These are phyloP conservation scores for Plasmodium ovale DNA, from an alignment of 169 alveolate genomes.

Conservation along the genomic window DNA sequence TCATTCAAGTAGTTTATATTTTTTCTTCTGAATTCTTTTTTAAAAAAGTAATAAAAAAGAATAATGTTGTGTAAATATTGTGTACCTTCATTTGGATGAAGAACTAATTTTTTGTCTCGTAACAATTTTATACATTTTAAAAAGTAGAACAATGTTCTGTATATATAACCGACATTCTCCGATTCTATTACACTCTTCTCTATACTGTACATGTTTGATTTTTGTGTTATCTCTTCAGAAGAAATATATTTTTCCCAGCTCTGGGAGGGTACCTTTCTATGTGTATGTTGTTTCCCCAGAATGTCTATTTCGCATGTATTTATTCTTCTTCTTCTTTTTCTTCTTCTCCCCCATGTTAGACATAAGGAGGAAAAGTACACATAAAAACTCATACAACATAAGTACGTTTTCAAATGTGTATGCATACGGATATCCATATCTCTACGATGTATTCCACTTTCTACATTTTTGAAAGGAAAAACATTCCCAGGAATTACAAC, in stretches of 20 bases:
- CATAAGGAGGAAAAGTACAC: not conserved
- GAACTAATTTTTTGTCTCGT: not conserved
- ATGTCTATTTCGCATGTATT: too few relatives aligned
- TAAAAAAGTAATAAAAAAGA: slow-evolving; percentile 47
- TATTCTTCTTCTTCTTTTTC: not conserved
- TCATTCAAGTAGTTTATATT: slow-evolving; percentile 10
- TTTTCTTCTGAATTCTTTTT: slow-evolving; percentile 10
- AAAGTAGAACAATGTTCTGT: not conserved
- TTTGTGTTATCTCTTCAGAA: not conserved
- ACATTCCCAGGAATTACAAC: not conserved
- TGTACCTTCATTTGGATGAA: not conserved
- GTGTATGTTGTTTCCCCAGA: too few relatives aligned
- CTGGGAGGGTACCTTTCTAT: too few relatives aligned
- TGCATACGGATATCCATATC: too few relatives aligned
- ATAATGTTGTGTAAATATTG: slow-evolving; percentile 1
- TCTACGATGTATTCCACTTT: too few relatives aligned
- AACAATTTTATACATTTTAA: slow-evolving; percentile 35
- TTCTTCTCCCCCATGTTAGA: not conserved
- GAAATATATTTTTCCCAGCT: too few relatives aligned
- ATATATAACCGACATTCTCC: not conserved
- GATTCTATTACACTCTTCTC: too few relatives aligned
- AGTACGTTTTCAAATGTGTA: not conserved
- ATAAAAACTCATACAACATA: slow-evolving; percentile 9
- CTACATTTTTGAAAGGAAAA: too few relatives aligned
- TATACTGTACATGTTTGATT: not conserved